Evolutionary conservation across 345 rosid species (phyloP), one percentile per base, ranked within the genome.

Genomic region (Nasturtium officinale): DNA sequence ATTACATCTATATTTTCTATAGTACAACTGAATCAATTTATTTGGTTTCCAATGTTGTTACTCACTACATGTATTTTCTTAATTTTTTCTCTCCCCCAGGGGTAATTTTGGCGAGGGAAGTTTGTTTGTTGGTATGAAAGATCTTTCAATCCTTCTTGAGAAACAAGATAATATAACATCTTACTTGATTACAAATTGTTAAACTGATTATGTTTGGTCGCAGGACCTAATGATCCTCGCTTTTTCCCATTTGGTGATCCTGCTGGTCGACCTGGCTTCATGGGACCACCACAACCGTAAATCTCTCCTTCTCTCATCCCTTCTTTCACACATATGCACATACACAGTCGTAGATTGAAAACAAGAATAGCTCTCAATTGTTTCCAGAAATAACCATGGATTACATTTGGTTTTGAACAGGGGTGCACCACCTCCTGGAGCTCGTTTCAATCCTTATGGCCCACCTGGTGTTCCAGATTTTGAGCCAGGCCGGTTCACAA

Each of bases 361-460:
- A 61, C 21, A 21, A 29, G 20, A 60, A 52, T 1, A 23, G 30
- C 52, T 47, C 16, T 29, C 16, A 45, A 20, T 7, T 60, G 25
- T 43, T 61, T 45, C 28, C 15, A 32, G 16, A 37, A 48, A 15
- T 69, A 46, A 63, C 53, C 28, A 62, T 7, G 53, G 30, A 13
- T 40, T 7, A 9, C 0, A 2, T 13, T 48, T 33, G 32, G 61
- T 18, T 3, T 71, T 60, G 73, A 23, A 23, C 89, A 91, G 98
- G 66, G 88, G 88, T 50, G 74, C 79, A 54, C 97, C 95, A 68
- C 97, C 97, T 15, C 97, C 96, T 9, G 98, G 98, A 79, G 93
- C 97, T 66, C 93, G 96, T 53, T 91, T 88, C 70, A 96, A 94
- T 81, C 97, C 99, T 2, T 85, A 66, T 69, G 99, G 99, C 16